phyloP scores from a whole-genome alignment of 108 stramenopile genomes.

The Cylindrotheca closterium region DNA sequence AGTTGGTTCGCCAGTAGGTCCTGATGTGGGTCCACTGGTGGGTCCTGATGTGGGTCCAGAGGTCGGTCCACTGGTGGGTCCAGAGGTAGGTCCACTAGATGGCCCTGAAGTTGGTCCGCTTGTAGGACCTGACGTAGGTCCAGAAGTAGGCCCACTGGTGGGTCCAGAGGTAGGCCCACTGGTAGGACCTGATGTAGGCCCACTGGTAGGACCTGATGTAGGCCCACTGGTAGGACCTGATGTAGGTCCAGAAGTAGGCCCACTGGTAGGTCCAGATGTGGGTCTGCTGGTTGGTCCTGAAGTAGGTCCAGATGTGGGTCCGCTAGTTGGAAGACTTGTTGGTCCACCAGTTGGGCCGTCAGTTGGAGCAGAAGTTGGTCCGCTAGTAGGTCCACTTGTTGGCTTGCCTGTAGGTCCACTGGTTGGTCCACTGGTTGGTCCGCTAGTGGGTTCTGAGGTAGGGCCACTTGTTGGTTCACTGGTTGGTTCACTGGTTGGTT shows the following conservation, averaged over 20 bases:
- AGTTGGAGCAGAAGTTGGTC: slow-evolving; percentile 6
- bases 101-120: slow-evolving; percentile 13
- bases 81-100: slow-evolving; percentile 15
- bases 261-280: not conserved
- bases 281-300: slow-evolving; percentile 7
- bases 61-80: slow-evolving; percentile 18
- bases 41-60: slow-evolving; percentile 10
- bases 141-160: slow-evolving; percentile 8
- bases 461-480: slow-evolving; percentile 21
- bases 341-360: slow-evolving; percentile 12
- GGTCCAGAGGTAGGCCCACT: slow-evolving; percentile 13
- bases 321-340: not conserved
- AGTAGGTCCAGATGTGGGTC: slow-evolving; percentile 11
- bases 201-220: slow-evolving; percentile 5
- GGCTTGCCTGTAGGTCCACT: slow-evolving; percentile 13
- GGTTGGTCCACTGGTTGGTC: slow-evolving; percentile 13
- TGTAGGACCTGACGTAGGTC: slow-evolving; percentile 15
- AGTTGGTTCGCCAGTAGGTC: slow-evolving; percentile 5
- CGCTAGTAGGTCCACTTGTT: slow-evolving; percentile 1
- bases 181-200: slow-evolving; percentile 14
- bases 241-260: slow-evolving; percentile 1
- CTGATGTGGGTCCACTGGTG: slow-evolving; percentile 1
- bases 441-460: slow-evolving; percentile 8
- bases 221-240: slow-evolving; percentile 1
- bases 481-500: slow-evolving; percentile 7